Percentiles rank a stretch among this genome's conserved stretches.
Conservation (phyloP, 2,329 filamentous ascomycete species). For the Scytalidium lignicola region DNA sequence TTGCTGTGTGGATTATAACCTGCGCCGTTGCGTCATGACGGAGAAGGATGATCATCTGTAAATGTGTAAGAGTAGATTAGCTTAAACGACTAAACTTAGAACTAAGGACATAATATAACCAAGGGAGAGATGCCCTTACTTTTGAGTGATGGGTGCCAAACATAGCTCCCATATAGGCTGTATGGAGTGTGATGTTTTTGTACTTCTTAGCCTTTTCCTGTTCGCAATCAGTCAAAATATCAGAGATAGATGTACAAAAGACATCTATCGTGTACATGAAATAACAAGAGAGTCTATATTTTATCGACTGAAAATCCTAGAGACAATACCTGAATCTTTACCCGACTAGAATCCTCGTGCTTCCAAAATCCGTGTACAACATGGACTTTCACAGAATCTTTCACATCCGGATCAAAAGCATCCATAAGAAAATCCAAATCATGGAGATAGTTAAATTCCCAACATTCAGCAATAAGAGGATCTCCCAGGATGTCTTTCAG, state of each 20-base stretch:
- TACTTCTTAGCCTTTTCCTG: conserved; percentile 58
- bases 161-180: conserved; percentile 74
- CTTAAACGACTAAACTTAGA: no score
- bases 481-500: conserved; percentile 55
- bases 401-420: conserved; percentile 49
- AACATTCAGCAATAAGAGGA: conserved; percentile 50
- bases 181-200: conserved; percentile 64
- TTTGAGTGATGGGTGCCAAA: conserved; percentile 74
- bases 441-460: conserved; percentile 52
- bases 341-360: conserved; percentile 51
- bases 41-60: conserved; percentile 80
- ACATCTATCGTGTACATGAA: no score
- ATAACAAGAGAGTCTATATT: conserved; percentile 25
- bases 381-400: conserved; percentile 46
- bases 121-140: conserved; percentile 8
- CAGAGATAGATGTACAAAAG: no score
- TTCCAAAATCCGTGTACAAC: conserved; percentile 64
- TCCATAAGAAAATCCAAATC: conserved; percentile 56
- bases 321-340: conserved; percentile 17
- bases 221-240: not conserved
- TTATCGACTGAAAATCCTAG: not conserved
- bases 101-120: no score
- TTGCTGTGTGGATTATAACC: conserved; percentile 81
- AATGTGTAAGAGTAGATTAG: not conserved
- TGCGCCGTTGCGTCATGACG: conserved; percentile 72